Evolutionary conservation across 1,284 basidiomycete species (phyloP), one percentile per base, ranked within the genome.

Genomic region (Microstroma glucosiphilum): DNA sequence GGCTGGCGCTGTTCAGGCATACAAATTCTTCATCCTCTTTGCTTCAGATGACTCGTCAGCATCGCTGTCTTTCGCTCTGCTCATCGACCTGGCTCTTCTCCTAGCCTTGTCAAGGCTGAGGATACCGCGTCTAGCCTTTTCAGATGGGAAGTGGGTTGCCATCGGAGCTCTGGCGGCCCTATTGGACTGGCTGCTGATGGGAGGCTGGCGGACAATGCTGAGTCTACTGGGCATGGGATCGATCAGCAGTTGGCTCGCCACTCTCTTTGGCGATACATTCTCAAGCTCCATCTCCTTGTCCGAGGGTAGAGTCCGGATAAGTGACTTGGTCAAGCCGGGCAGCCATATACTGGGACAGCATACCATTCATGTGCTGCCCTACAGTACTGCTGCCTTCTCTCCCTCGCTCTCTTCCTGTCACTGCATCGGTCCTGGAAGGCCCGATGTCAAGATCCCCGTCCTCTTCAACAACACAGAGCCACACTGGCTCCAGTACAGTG

Each of bases 381-480:
- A 64, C 58, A 82, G 89, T 75, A 92, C 91, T 0, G 91, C 90
- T 15, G 86, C 87, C 53, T 82, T 93, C 19, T 90, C 85, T 58
- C 85, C 86, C 21, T 42, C 37, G 1, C 59, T 66, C 13, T 64
- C 69, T 13, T 61, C 66, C 12, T 78, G 76, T 15, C 90, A 87
- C 79, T 93, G 91, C 71, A 80, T 92, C 17, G 82, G 70, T 8
- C 63, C 86, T 0, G 78, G 85, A 1, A 81, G 85, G 6, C 81
- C 82, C 9, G 82, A 84, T 57, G 83, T 88, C 54, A 83, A 89
- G 57, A 80, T 93, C 55, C 90, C 91, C 1, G 81, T 93, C 40
- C 82, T 96, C 30, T 85, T 96, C 78, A 96, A 96, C 83, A 94
- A 96, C 80, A 92, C 92, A 1, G 83, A 84, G n/a, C 87, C 91